Evolutionary conservation across 1,139 yeast genomes (phyloP).

Genomic region (Hanseniaspora uvarum): DNA sequence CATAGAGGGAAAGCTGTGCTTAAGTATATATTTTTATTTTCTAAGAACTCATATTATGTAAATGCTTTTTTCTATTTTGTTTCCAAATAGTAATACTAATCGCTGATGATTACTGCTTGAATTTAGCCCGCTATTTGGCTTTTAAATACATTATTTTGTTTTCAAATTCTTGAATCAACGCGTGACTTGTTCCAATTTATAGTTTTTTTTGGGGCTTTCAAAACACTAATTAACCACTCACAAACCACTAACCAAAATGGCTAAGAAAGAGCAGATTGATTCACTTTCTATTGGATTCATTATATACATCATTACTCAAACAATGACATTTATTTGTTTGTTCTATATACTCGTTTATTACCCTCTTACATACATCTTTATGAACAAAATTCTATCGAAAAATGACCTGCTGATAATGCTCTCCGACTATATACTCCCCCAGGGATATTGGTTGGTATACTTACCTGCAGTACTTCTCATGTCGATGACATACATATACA

Average conservation of each 20-base stretch:
- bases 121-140: too few relatives aligned
- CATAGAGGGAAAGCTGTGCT: not conserved
- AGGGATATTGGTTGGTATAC: constrained; percentile 16
- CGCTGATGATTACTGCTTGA: too few relatives aligned
- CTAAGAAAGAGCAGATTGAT: not conserved
- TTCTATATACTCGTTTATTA: not conserved
- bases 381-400: not conserved
- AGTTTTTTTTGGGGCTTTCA: not conserved
- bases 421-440: constrained; percentile 15
- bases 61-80: too few relatives aligned
- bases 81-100: too few relatives aligned
- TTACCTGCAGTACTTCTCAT: constrained; percentile 1
- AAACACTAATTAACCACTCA: not conserved
- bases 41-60: too few relatives aligned
- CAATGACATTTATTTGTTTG: not conserved
- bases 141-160: too few relatives aligned
- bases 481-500: not conserved
- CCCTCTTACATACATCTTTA: constrained; percentile 6
- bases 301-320: constrained; percentile 7
- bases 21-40: too few relatives aligned
- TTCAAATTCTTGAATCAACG: too few relatives aligned
- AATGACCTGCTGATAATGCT: not conserved
- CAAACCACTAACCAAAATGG: not conserved
- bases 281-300: constrained; percentile 15
- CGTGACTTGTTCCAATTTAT: not conserved